These are phyloP conservation scores for Tirmania nivea DNA, from an alignment of 495 filamentous ascomycete genomes.

Conservation along the genomic window DNA sequence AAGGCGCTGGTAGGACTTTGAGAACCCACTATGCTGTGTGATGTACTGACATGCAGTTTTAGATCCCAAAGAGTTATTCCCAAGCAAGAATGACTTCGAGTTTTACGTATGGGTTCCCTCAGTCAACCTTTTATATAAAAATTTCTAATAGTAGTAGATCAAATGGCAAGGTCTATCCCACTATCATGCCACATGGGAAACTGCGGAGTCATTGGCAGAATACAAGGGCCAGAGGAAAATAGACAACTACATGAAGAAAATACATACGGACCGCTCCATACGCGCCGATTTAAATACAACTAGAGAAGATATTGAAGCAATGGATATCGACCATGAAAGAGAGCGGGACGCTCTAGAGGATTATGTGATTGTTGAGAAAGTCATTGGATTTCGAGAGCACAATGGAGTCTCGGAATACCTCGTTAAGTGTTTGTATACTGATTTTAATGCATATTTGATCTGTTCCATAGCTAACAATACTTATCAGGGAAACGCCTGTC, in stretches of 20 bases:
- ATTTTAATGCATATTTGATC: slow-evolving; percentile 1
- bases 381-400: slow-evolving; percentile 58
- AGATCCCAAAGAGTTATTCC: slow-evolving; percentile 31
- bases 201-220: slow-evolving; percentile 41
- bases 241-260: slow-evolving; percentile 81
- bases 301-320: slow-evolving; percentile 68
- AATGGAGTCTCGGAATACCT: slow-evolving; percentile 61
- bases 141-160: slow-evolving; percentile 28
- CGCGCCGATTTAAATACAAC: slow-evolving; percentile 11
- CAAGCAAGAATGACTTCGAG: slow-evolving; percentile 61
- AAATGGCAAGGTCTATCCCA: slow-evolving; percentile 96
- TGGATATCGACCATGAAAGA: slow-evolving; percentile 69
- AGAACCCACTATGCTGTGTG: not conserved
- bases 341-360: slow-evolving; percentile 65
- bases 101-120: slow-evolving; percentile 37
- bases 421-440: slow-evolving; percentile 57
- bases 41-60: not conserved
- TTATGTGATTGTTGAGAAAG: slow-evolving; percentile 73
- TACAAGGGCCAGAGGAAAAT: slow-evolving; percentile 60
- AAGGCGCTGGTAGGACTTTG: slow-evolving; percentile 32
- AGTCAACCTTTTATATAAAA: not conserved
- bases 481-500: slow-evolving; percentile 46
- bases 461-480: slow-evolving; percentile 9
- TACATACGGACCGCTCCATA: slow-evolving; percentile 26
- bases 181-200: slow-evolving; percentile 89